Conservation (phyloP, 116 monocot genomes). For the Iris pallida region DNA sequence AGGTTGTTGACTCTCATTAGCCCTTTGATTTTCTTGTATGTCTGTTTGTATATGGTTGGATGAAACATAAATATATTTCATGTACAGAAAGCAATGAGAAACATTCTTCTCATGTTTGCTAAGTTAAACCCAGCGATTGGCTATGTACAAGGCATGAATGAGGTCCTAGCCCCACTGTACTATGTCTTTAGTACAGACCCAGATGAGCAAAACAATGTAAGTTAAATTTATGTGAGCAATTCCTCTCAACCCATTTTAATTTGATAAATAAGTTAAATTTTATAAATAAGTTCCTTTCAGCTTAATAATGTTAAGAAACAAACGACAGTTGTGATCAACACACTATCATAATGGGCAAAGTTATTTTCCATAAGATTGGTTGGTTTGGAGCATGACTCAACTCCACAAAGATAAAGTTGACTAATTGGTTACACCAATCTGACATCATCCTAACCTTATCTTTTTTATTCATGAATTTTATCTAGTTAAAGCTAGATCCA, state of each 20-base stretch:
- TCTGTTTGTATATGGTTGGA: background rate
- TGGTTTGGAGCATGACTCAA: too few relatives aligned
- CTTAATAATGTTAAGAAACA: too few relatives aligned
- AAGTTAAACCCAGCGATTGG: constrained; percentile 50
- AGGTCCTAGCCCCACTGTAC: constrained; percentile 43
- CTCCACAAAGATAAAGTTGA: too few relatives aligned
- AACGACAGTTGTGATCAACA: too few relatives aligned
- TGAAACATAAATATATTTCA: background rate
- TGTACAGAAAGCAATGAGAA: constrained; percentile 38
- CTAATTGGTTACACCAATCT: too few relatives aligned
- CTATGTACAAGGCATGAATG: constrained; percentile 67
- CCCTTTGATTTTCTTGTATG: background rate
- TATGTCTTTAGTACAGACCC: constrained; percentile 38
- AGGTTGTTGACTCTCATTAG: constrained; percentile 6
- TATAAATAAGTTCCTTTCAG: too few relatives aligned
- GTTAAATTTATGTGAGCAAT: background rate
- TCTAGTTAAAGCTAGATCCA: too few relatives aligned
- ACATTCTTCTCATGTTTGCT: constrained; percentile 46
- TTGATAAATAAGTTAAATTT: too few relatives aligned
- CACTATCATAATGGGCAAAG: too few relatives aligned
- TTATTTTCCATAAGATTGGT: too few relatives aligned
- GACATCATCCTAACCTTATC: too few relatives aligned
- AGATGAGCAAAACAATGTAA: constrained; percentile 28
- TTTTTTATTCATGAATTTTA: too few relatives aligned
- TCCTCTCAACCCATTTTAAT: background rate